Evolutionary conservation across 257 asterid genomes (phyloP), one percentile per base, ranked within the genome.

Genomic region (Solanum medicagineum): DNA sequence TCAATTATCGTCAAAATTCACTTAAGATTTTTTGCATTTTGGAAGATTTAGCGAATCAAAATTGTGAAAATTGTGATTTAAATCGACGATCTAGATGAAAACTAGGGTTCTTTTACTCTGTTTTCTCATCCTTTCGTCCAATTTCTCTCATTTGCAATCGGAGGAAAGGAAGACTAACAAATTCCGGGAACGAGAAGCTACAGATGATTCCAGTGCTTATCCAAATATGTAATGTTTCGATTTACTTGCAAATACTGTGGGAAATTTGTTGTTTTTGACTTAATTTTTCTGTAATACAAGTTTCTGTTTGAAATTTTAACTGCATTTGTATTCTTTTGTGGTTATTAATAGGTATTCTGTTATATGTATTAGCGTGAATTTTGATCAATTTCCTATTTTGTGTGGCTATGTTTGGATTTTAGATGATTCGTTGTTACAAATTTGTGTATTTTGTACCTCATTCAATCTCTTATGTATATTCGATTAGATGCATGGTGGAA

Each of bases 181-280:
- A 89, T 95, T 95, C 88, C 93, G 99, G 19, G 97, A 95, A 87
- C 99, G 99, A 71, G 95, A 95, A 91, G 99, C 99, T 70, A 89
- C 93, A 63, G 99, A 97, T 89, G 99, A 97, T 83, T 91, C 98
- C 84, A 90, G 91, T 71, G 98, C 97, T 83, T 94, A 92, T 87
- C 98, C 99, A 84, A 92, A 93, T 92, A 88, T 94, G 99, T 97
- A 90, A 88, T 95, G 10, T 70, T 12, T 40, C 87, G 45, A 56
- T n/a, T 40, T 55, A 49, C 62, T 75, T 14, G 82, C 45, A 14
- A 49, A 15, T 49, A 22, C 26, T 19, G 29, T 70, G 54, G 16
- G 6, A 40, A 42, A 42, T 49, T 79, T 26, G 65, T 53, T 26
- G 83, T 9, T 16, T 42, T 79, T 79, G 65, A 53, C 65, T 51